Evolutionary conservation across 768 basidiomycete genomes (phyloP).

Genomic region (Termitomyces sp.): DNA sequence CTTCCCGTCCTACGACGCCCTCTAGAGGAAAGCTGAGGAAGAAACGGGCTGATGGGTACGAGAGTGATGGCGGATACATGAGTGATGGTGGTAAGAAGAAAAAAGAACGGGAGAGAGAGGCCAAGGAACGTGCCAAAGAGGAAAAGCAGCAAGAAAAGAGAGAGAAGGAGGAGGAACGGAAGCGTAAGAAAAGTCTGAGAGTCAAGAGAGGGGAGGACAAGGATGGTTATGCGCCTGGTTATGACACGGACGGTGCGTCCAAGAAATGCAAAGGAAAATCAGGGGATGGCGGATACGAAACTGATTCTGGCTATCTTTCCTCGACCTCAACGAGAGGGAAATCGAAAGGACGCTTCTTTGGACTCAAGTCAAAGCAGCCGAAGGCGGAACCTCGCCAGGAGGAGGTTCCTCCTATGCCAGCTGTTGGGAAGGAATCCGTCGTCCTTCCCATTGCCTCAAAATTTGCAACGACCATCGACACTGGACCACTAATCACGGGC

Average conservation of each 20-base stretch:
- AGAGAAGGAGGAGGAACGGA: conserved; percentile 25
- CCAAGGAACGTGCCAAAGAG: conserved; percentile 17
- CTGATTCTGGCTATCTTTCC: conserved; percentile 29
- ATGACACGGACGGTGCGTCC: conserved; percentile 24
- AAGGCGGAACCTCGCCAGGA: conserved; percentile 28
- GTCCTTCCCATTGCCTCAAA: conserved; percentile 40
- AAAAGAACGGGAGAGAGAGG: conserved; percentile 23
- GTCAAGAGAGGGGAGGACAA: conserved; percentile 17
- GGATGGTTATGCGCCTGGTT: conserved; percentile 13
- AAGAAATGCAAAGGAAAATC: conserved; percentile 20
- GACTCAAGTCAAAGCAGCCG: conserved; percentile 32
- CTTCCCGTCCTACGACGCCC: conserved; percentile 17
- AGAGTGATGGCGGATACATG: conserved; percentile 46
- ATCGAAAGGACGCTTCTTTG: conserved; percentile 38
- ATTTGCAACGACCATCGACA: conserved; percentile 34
- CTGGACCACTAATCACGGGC: conserved; percentile 5
- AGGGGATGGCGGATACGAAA: conserved; percentile 31
- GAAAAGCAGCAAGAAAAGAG: conserved; percentile 21
- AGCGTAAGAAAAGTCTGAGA: conserved; percentile 26
- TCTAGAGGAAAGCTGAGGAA: conserved; percentile 33
- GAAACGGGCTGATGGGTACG: conserved; percentile 41
- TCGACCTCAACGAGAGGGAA: conserved; percentile 25
- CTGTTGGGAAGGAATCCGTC: conserved; percentile 21
- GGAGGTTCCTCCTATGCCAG: conserved; percentile 18
- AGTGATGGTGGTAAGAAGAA: conserved; percentile 35